Base-by-base conservation (phyloP, 257 asterid genomes). In the Ophiorrhiza pumila region DNA sequence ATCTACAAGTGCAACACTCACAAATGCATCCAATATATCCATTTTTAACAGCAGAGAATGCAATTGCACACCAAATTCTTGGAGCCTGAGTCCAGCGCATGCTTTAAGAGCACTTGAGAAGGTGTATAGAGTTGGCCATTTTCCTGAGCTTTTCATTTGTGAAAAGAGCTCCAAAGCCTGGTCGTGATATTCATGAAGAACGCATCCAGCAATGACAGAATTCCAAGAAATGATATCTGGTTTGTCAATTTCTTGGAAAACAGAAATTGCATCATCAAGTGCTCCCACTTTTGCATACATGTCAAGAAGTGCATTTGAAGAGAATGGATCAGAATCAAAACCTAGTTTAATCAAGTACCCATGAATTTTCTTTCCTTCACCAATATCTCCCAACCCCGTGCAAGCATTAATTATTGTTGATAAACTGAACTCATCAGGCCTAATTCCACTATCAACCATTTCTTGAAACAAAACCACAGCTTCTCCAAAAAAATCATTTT, bases 51-150 rank as follows among this genome's bases (percentile, higher is more conserved):
- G 80, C 45, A 57, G 73, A 65, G 88, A 85, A 71, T 91, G 97
- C 68, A 89, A 68, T 68, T 82, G 92, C 49, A 78, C 80, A 11
- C 96, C 97, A 66, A 81, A 74, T 71, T 81, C 79, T 27, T 41
- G 79, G 52, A 67, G 69, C 69, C 85, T 86, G 79, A 87, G 79
- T 43, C 87, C 87, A 66, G 93, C 83, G 75, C 95, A 91, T 77
- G 96, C 90, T 84, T 87, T 91, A 42, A 89, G 87, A 59, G 86
- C 91, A 67, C 97, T 91, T n/a, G 96, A 87, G 64, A 91, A 77
- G 74, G 96, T 91, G 81, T 89, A 87, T 82, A 83, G 55, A 72
- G 84, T 89, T 0, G 92, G 96, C 73, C 41, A 73, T 46, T 77
- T 62, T 57, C 94, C 91, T 34, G 85, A 87, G 66, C 80, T 70